Conservation (phyloP, 2,329 filamentous ascomycete species). For the Pseudogymnoascus sp. region DNA sequence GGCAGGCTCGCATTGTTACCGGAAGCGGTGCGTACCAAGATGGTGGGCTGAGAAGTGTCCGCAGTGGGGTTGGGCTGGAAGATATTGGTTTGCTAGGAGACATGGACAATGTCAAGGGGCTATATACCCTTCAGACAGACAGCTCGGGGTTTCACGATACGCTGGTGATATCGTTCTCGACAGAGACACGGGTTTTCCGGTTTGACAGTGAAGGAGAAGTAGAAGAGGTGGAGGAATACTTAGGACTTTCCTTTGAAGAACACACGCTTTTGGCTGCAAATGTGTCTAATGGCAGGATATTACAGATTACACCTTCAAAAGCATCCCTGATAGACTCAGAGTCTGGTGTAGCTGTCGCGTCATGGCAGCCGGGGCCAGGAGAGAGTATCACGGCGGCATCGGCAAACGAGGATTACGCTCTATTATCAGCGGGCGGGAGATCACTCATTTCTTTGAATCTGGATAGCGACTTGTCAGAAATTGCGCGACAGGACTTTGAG, state of each 20-base stretch:
- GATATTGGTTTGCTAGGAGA: constrained; percentile 76
- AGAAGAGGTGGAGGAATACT: constrained; percentile 74
- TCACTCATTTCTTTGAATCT: constrained; percentile 61
- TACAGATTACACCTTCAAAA: constrained; percentile 65
- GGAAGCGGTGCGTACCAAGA: constrained; percentile 86
- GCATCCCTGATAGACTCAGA: constrained; percentile 56
- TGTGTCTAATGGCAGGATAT: constrained; percentile 50
- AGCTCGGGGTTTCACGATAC: constrained; percentile 50
- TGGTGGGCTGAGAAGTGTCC: constrained; percentile 78
- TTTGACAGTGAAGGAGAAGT: constrained; percentile 69
- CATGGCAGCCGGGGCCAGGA: constrained; percentile 46
- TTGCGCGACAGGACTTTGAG: constrained; percentile 51
- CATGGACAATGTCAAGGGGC: constrained; percentile 60
- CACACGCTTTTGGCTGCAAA: constrained; percentile 65
- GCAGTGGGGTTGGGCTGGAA: constrained; percentile 88
- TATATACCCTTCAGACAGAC: constrained; percentile 57
- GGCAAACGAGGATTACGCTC: constrained; percentile 57
- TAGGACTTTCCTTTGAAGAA: constrained; percentile 58
- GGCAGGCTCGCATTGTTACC: constrained; percentile 86
- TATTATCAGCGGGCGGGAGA: constrained; percentile 71
- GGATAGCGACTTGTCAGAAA: constrained; percentile 45
- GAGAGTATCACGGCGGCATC: constrained; percentile 69
- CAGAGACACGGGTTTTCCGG: constrained; percentile 72
- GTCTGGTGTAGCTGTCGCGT: constrained; percentile 42
- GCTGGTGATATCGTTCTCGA: constrained; percentile 70